Conservation (phyloP, 2,329 filamentous ascomycete genomes). For the Laburnicola sp. region DNA sequence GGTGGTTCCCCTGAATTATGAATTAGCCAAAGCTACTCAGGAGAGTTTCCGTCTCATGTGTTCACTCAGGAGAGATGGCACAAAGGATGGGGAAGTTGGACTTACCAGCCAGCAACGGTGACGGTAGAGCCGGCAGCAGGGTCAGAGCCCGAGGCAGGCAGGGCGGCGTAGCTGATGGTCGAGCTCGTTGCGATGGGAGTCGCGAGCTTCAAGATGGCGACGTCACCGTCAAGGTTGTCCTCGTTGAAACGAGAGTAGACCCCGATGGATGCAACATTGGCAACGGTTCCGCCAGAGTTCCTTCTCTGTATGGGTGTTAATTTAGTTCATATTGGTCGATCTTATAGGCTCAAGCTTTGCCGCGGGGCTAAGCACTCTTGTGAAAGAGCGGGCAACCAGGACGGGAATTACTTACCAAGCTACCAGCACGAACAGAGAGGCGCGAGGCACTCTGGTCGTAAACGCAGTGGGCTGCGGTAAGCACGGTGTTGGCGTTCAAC, state of each 20-base stretch:
- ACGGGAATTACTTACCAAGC: slow-evolving; percentile 18
- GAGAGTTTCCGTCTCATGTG: no score
- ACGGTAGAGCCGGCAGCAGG: slow-evolving; percentile 23
- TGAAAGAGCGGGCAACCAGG: background rate
- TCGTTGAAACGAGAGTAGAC: slow-evolving; percentile 27
- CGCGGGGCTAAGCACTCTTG: no score
- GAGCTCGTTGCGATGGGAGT: slow-evolving; percentile 28
- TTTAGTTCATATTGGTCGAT: background rate
- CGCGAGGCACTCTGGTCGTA: slow-evolving; percentile 19
- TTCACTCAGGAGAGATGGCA: background rate
- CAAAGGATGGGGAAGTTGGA: background rate
- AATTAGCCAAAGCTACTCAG: slow-evolving; percentile 1
- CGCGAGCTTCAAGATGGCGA: slow-evolving; percentile 25
- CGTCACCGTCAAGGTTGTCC: slow-evolving; percentile 18
- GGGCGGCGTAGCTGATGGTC: slow-evolving; percentile 27
- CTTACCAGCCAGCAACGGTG: slow-evolving; percentile 34
- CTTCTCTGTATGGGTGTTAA: background rate
- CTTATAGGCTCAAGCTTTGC: background rate
- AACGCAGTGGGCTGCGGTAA: slow-evolving; percentile 36
- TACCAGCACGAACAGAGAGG: slow-evolving; percentile 27
- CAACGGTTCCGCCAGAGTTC: slow-evolving; percentile 25
- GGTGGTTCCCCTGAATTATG: slow-evolving; percentile 21
- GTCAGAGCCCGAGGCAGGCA: slow-evolving; percentile 28
- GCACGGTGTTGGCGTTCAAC: slow-evolving; percentile 31
- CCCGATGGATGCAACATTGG: slow-evolving; percentile 21